Conservation (phyloP, 805 yeast species). For the Zygoascus biomembranicola region DNA sequence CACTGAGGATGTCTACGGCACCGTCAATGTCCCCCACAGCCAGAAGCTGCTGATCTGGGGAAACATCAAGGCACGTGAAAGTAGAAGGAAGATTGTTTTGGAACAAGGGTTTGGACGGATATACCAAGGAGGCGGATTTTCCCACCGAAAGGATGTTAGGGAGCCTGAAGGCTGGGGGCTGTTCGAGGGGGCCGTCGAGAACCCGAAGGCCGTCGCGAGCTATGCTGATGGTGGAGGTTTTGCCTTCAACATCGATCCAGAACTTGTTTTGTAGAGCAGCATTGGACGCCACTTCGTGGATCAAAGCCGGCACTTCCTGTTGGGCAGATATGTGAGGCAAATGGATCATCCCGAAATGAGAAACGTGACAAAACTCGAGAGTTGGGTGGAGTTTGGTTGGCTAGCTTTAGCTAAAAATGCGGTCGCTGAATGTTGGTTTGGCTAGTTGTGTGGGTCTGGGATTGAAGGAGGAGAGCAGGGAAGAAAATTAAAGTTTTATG, state of each 20-base stretch:
- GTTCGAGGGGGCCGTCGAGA: conserved; percentile 7
- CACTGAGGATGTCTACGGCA: conserved; percentile 20
- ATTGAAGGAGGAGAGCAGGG: too few relatives aligned
- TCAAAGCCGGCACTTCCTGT: background rate
- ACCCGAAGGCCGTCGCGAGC: conserved; percentile 4
- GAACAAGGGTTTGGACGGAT: background rate
- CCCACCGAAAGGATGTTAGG: conserved; percentile 10
- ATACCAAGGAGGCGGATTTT: conserved; percentile 6
- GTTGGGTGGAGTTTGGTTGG: too few relatives aligned
- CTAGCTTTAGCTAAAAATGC: too few relatives aligned
- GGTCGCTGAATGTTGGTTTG: too few relatives aligned
- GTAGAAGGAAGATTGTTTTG: conserved; percentile 3
- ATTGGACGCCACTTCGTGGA: background rate
- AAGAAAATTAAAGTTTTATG: too few relatives aligned
- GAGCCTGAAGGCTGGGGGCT: conserved; percentile 1
- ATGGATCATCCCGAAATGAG: background rate
- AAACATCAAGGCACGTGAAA: conserved; percentile 31
- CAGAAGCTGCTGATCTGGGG: conserved; percentile 23
- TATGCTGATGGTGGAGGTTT: background rate
- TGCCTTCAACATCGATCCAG: conserved; percentile 7
- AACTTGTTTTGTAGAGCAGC: background rate
- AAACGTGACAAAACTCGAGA: too few relatives aligned
- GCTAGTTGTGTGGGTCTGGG: too few relatives aligned
- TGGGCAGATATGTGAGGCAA: background rate
- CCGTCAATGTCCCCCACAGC: conserved; percentile 33